phyloP scores from a whole-genome alignment of 2,329 filamentous ascomycete species.

The Fusarium nelsonii region DNA sequence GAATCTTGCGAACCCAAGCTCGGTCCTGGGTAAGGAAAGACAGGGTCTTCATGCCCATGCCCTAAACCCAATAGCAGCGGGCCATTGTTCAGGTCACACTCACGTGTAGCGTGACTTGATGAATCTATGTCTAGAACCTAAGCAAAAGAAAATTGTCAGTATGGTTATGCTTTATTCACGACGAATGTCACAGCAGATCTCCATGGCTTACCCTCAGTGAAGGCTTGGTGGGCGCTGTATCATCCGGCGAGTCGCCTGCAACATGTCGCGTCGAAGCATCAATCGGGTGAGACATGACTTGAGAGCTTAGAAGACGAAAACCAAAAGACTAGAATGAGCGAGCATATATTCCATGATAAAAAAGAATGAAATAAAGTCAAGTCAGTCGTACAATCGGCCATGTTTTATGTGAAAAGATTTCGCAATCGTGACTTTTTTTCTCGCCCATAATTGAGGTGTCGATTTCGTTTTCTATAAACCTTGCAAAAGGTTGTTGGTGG shows the following conservation, averaged over 20 bases:
- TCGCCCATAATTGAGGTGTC: neutral
- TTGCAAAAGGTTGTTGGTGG: neutral
- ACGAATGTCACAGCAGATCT: rapidly evolving
- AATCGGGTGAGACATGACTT: neutral
- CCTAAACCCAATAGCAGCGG: neutral
- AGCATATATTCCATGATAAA: neutral
- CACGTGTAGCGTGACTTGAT: neutral
- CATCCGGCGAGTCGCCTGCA: neutral
- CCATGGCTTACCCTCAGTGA: neutral
- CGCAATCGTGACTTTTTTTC: neutral
- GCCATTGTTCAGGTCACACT: neutral
- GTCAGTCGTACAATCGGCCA: neutral
- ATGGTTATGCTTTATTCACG: rapidly evolving
- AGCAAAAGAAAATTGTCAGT: neutral
- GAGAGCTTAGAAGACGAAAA: no score
- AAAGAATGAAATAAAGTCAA: no score
- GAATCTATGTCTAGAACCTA: rapidly evolving
- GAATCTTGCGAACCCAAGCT: rapidly evolving
- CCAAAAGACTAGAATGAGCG: no score
- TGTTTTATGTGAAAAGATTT: neutral
- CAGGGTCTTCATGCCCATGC: neutral
- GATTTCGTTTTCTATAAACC: neutral
- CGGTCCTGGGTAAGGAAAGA: rapidly evolving
- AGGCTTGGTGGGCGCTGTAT: neutral
- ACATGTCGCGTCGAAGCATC: neutral